Base-by-base conservation (phyloP, 139 green algal species). In the Haematococcus lacustris region DNA sequence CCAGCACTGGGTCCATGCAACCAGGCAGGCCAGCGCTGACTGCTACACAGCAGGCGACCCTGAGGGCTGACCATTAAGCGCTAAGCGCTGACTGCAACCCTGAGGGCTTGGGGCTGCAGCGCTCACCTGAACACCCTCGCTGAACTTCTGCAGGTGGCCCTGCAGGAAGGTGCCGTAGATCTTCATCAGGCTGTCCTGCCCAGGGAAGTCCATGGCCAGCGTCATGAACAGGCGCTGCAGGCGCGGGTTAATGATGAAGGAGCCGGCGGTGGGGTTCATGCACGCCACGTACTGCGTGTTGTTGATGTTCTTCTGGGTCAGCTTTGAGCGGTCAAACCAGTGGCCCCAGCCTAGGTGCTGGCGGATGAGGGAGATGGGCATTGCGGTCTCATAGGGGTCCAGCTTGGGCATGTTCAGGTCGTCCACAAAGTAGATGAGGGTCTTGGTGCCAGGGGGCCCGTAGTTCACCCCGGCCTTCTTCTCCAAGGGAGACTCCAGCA, bases 191-290 rank as follows among this genome's bases (percentile, higher is more conserved):
- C 82, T 90, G 69, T 96, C 90, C 75, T 91, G 86, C 59, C 88
- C 86, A 1, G 91, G 91, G 79, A 94, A 94, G 75, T 93, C 90
- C 76, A 97, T 86, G 35, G 90, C 90, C 47, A 97, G 82, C 9
- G 91, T 95, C 82, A 94, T 92, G 88, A 97, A 97, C 26, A 97
- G 89, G 17, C 91, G 88, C 84, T 97, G 91, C 82, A 97, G 83
- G 43, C 91, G 85, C 25, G 91, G 91, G 85, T 97, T 94, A 83
- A 97, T 87, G 51, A 91, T 74, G 73, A 97, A 97, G 25, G 89
- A 93, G 66, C 91, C 91, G 1, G 91, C 91, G 1, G 90, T 94
- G 40, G 91, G 91, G 84, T 97, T 97, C 91, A 97, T 97, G 82
- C 82, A 90, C 37, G 91, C 89, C 40, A 97, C 83, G 79, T 89